phyloP scores from a whole-genome alignment of 2,329 filamentous ascomycete species.

The Echinosphaeria canescens region DNA sequence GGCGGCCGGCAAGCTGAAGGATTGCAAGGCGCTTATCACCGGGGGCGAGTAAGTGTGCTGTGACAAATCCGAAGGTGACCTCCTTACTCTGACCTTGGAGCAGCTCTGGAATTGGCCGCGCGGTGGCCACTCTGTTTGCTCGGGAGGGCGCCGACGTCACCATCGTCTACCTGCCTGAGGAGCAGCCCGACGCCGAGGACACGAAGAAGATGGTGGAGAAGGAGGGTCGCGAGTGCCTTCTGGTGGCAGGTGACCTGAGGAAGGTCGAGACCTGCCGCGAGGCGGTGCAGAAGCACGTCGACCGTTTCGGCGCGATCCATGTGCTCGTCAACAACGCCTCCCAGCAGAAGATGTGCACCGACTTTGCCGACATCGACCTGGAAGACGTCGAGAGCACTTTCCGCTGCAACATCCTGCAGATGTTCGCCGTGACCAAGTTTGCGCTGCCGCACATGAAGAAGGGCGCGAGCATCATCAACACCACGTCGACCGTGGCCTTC shows the following conservation, averaged over 20 bases:
- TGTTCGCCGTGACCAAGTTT: slow-evolving; percentile 67
- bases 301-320: no score
- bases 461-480: slow-evolving; percentile 70
- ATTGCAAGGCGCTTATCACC: slow-evolving; percentile 59
- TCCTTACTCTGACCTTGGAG: no score
- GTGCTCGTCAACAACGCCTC: slow-evolving; percentile 58
- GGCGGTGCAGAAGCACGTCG: slow-evolving; percentile 39
- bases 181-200: slow-evolving; percentile 55
- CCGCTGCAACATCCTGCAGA: slow-evolving; percentile 64
- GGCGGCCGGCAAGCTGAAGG: slow-evolving; percentile 53
- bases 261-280: slow-evolving; percentile 44
- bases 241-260: slow-evolving; percentile 42
- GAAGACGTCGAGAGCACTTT: slow-evolving; percentile 68
- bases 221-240: slow-evolving; percentile 40
- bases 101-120: slow-evolving; percentile 49
- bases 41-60: no score
- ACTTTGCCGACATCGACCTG: slow-evolving; percentile 50
- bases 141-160: slow-evolving; percentile 59
- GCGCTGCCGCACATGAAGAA: slow-evolving; percentile 48
- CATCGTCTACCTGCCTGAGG: slow-evolving; percentile 54
- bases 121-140: slow-evolving; percentile 55
- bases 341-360: slow-evolving; percentile 50
- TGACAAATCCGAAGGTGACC: no score
- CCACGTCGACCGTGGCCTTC: slow-evolving; percentile 67
- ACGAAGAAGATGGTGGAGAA: slow-evolving; percentile 51